Base-by-base conservation (phyloP, 2,329 filamentous ascomycete species). In the Nectriaceae sp. region DNA sequence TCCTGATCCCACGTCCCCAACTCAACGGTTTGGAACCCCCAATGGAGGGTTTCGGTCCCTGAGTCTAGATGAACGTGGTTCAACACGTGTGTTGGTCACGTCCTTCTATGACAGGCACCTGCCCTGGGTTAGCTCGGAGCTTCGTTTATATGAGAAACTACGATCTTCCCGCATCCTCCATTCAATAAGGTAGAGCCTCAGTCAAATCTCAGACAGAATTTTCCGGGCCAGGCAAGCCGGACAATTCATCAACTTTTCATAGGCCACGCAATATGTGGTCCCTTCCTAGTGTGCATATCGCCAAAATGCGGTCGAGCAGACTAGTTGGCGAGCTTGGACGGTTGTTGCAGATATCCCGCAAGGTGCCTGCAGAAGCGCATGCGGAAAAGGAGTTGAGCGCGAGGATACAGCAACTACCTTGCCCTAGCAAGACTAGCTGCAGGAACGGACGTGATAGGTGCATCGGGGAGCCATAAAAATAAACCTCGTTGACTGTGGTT, bases 1-100 rank as follows among this genome's bases (percentile, higher is more conserved):
- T 38, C 42, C 44, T 35, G 43, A 41, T 54, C 54, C 19, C 47
- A 38, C 49, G 21, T 40, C 45, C 47, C 31, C 46, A 36, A 46
- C 48, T 49, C 37, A 43, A 53, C 40, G 37, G 44, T 42, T 44
- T 44, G 35, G 47, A 40, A 35, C 37, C 24, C 46, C 47, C n/a
- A n/a, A 41, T 35, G 43, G 38, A 48, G 36, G 22, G 26, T 40
- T 24, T 19, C 15, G 26, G 26, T 15, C 37, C 15, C 11, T 41
- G 19, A 37, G 39, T 33, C 29, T 41, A 24, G 37, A 37, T 35
- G 15, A 21, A 42, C 40, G 19, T 19, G 22, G 38, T 42, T 37
- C 24, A 39, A 33, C 24, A 26, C 33, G 29, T 41, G 22, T 33
- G 18, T 47, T 18, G 36, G 26, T 10, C 26, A n/a, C n/a, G n/a